Base-by-base conservation (phyloP, 1,284 basidiomycete genomes). In the Austroboletus sp. region DNA sequence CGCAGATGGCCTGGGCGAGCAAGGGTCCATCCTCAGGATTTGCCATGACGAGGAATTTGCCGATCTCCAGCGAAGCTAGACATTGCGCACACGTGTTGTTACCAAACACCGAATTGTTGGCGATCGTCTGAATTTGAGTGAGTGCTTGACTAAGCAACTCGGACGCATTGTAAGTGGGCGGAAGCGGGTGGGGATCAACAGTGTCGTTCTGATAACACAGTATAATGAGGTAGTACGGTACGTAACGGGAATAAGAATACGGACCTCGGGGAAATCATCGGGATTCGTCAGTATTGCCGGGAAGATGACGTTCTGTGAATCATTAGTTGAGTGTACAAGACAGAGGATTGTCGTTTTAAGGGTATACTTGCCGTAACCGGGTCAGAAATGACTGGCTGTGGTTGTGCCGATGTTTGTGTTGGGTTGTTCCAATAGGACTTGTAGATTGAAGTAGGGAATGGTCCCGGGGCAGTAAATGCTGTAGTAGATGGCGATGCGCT, bases 371-470 rank as follows among this genome's bases (percentile, higher is more conserved):
- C 81, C 41, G 70, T 69, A 26, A 82, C 72, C 3, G 79, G 76
- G 58, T 85, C 80, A 3, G 79, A 74, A 40, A 85, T 73, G 19
- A 82, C 70, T n/a, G 82, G 83, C 56, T 84, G 80, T 3, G 76
- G 75, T 62, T 84, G 79, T 3, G 70, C 75, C 23, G 70, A 70
- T 3, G 81, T 84, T n/a, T 74, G 78, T 11, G 80, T 83, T 12
- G 84, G 81, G 50, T 74, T 62, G 56, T 85, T 82, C 65, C 78
- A 82, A 61, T 85, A 85, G 49, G 74, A 66, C 10, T 61, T 60
- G 58, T 75, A 83, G 17, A 71, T 62, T 3, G 76, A 74, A 1
- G 79, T 79, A 3, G 80, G 80, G 57, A 82, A 82, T 3, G 62
- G 55, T 7, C 79, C 79, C 7, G 78, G 73, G 15, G 65, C 78